Base-by-base conservation (phyloP, 129 eudicot species). In the Pseudognaphalium luteoalbum region DNA sequence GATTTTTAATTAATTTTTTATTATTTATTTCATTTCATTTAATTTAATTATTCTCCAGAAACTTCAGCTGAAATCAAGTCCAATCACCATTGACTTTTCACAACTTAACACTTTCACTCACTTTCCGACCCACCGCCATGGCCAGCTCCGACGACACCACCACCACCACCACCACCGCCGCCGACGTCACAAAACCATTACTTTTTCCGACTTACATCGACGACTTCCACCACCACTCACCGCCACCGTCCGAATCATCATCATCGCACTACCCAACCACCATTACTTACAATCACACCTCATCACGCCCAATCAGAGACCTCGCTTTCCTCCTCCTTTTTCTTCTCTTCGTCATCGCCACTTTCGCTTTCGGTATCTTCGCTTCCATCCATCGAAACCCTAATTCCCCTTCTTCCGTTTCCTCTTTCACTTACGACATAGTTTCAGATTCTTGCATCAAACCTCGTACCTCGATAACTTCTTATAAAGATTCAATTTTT, bases 301-400 rank as follows among this genome's bases (percentile, higher is more conserved):
- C 83, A 71, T 85, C 85, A 5, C 84, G 99, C 5, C 70, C 91
- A 59, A 22, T 91, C 79, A 91, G 86, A 76, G 99, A 94, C 86
- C 60, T 86, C 6, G 76, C 92, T 16, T 89, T 94, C 61, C 92
- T 94, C 34, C 63, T 91, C 78, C 90, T 94, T 59, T 94, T 87
- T 78, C 37, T 59, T 44, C 85, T 91, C 7, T 71, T 94, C 74
- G 71, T 81, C 17, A 71, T 91, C 83, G 76, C 81, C 69, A 91
- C 99, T 41, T 94, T 88, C 71, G 91, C 80, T 54, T 91, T 91
- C 37, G 99, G 99, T 37, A 91, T 94, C 56, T 94, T 94, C n/a
- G 87, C 90, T 58, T 81, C 85, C n/a, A 35, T 92, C 74, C 76
- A 89, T 63, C 66, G 68, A 17, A 95, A 91, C 84, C 87, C 96